Conservation (phyloP, 352 stramenopile genomes). For the Phytophthora nicotianae region DNA sequence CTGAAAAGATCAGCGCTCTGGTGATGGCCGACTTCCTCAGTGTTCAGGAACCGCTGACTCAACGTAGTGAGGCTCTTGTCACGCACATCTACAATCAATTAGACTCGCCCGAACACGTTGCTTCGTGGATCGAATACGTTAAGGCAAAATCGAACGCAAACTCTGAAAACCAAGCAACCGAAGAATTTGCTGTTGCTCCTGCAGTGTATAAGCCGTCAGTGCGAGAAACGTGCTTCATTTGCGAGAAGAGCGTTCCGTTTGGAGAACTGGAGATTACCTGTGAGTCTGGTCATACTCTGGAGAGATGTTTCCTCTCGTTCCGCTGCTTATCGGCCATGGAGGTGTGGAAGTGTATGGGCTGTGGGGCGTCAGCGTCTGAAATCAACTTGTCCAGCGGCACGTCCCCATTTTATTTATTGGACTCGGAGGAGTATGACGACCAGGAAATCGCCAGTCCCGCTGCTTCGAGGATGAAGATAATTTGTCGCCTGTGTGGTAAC, state of each 20-base stretch:
- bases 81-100: conserved; percentile 68
- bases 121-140: conserved; percentile 44
- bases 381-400: conserved; percentile 45
- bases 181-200: not conserved
- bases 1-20: conserved; percentile 62
- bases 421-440: conserved; percentile 30
- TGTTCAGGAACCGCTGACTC: conserved; percentile 51
- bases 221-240: conserved; percentile 75
- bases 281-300: conserved; percentile 61
- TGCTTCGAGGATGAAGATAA: conserved; percentile 42
- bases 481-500: conserved; percentile 76
- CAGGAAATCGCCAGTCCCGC: not conserved
- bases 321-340: conserved; percentile 67
- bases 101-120: conserved; percentile 50
- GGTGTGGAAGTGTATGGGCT: conserved; percentile 86
- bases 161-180: conserved; percentile 1
- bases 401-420: conserved; percentile 74
- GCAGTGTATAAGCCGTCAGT: conserved; percentile 38
- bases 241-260: conserved; percentile 63
- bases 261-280: conserved; percentile 68
- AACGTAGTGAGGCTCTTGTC: conserved; percentile 44
- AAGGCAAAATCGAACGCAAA: conserved; percentile 26
- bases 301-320: conserved; percentile 83
- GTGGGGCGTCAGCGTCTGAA: conserved; percentile 63
- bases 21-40: conserved; percentile 85